These are phyloP conservation scores for Sinapis alba DNA, from an alignment of 441 rosid species.

Conservation along the genomic window DNA sequence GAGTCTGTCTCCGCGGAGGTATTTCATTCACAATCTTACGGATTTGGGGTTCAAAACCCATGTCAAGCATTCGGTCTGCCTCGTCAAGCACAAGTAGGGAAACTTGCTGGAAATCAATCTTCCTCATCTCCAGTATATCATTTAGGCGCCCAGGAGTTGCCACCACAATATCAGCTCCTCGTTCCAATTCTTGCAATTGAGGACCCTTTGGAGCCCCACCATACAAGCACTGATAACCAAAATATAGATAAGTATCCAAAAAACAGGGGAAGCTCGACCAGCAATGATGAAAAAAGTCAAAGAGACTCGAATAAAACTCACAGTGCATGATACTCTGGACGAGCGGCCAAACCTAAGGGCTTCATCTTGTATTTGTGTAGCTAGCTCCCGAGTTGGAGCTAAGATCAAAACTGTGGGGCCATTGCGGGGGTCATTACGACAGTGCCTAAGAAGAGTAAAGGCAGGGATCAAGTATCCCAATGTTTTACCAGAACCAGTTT, in stretches of 20 bases:
- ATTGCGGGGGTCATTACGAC: conserved; percentile 66
- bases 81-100: conserved; percentile 95
- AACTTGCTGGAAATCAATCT: conserved; percentile 75
- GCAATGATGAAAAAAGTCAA: neutral
- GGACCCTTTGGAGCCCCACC: conserved; percentile 98
- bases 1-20: conserved; percentile 87
- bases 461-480: conserved; percentile 94
- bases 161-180: conserved; percentile 94
- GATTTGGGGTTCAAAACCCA: conserved; percentile 99
- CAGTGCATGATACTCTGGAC: conserved; percentile 87
- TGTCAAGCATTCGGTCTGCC: conserved; percentile 99
- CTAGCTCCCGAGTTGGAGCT: conserved; percentile 97
- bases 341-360: conserved; percentile 83
- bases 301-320: conserved; percentile 41
- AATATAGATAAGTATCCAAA: conserved; percentile 20
- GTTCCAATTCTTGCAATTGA: conserved; percentile 79
- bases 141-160: conserved; percentile 98
- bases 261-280: neutral
- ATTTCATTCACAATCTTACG: conserved; percentile 95
- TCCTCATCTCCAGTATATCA: conserved; percentile 89
- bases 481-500: conserved; percentile 99
- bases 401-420: conserved; percentile 92
- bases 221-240: conserved; percentile 80
- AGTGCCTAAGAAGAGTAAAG: conserved; percentile 73
- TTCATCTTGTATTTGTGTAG: conserved; percentile 96